Evolutionary conservation across 106 monocot genomes (phyloP), one percentile per base, ranked within the genome.

Genomic region (Platanthera zijinensis): DNA sequence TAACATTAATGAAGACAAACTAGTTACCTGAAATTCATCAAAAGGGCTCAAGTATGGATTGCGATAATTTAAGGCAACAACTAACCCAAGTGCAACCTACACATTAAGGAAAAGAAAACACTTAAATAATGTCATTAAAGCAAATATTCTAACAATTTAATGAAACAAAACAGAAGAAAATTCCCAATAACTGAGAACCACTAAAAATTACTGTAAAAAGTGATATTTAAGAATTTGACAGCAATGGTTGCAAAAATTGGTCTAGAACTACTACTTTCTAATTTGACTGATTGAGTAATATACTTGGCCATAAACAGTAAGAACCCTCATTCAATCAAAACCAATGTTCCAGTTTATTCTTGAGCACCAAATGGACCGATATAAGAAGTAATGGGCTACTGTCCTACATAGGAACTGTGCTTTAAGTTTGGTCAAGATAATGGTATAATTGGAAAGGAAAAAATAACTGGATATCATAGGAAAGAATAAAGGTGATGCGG

Each of bases 1-100:
- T 66, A 9, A 66, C 5, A 19, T 30, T 66, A 30, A 66, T 30
- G 9, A 14, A 48, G 48, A 73, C n/a, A 19, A 12, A 22, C 10
- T 56, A 66, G 51, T 69, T 75, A 99, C 99, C 94, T 99, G 99
- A 74, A 91, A 99, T 83, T 99, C 99, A 82, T 94, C 91, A 66
- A 79, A 99, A 50, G 99, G 94, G 75, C 90, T 99, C 83, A 99
- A 77, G 83, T 88, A 99, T 61, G 99, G 99, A 78, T 94, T 99
- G 11, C 52, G 94, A 82, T 99, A 99, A 85, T 94, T 79, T 76
- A 99, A 87, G 15, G 94, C 91, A 81, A 99, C 74, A 54, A 99
- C 90, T 32, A 99, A 79, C 68, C 99, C 99, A 78, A 99, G 78
- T 19, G 94, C 83, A 71, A 99, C 82, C 99, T 99, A 80, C 84